Evolutionary conservation across 345 rosid species (phyloP).

Genomic region (Anacardium occidentale): DNA sequence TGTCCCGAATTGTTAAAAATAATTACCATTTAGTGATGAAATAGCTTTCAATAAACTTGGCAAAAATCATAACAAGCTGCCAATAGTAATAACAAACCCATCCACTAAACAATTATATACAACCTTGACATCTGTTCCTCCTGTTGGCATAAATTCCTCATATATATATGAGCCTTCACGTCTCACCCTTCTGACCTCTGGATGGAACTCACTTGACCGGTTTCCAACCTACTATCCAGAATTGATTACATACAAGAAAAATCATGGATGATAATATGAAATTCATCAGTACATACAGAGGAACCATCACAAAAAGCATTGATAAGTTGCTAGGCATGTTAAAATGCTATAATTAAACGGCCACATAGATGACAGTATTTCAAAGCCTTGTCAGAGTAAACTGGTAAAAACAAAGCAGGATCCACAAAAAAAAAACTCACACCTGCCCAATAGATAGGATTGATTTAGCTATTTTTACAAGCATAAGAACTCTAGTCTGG

Average conservation of each 20-base stretch:
- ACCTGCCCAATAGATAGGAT: background rate
- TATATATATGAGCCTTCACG: constrained; percentile 98
- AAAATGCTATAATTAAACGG: background rate
- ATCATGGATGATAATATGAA: background rate
- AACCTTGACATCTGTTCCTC: constrained; percentile 99
- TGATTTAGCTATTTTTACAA: background rate
- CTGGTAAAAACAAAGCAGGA: background rate
- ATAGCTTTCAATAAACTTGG: background rate
- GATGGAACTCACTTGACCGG: constrained; percentile 96
- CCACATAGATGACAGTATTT: background rate
- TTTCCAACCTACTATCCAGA: constrained; percentile 70
- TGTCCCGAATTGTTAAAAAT: background rate
- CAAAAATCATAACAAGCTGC: background rate
- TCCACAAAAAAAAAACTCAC: background rate
- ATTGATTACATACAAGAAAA: background rate
- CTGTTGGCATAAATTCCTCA: constrained; percentile 99
- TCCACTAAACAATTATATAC: background rate
- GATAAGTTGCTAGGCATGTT: constrained; percentile 2
- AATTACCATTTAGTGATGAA: background rate
- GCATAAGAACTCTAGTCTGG: background rate
- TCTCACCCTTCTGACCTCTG: constrained; percentile 98
- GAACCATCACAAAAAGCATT: background rate
- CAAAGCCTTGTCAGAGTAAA: background rate
- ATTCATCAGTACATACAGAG: background rate
- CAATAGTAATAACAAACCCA: constrained; percentile 5